A percentile compares a stretch with the other conserved stretches of the same genome.
Evolutionary conservation across 192 early-diverging fungal genomes (phyloP).

Genomic region (Rhizoclosmatium sp.): DNA sequence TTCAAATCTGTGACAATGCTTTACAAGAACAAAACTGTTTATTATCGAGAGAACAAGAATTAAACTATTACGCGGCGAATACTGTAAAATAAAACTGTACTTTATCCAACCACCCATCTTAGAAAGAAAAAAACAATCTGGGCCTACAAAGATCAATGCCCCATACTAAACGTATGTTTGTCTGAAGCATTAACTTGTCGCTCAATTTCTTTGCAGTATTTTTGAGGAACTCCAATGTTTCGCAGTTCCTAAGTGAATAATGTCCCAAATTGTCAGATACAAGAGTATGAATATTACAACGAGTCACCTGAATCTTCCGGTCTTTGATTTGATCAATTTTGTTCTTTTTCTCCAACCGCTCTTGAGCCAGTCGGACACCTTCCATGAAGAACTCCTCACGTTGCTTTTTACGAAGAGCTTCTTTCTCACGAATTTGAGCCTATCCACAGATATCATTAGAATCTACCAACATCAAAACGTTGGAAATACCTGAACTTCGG

Average conservation of each 20-base stretch:
- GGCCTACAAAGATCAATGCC: background rate
- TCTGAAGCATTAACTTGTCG: conserved; percentile 50
- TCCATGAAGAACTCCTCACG: conserved; percentile 70
- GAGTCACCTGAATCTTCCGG: conserved; percentile 58
- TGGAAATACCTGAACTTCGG: conserved; percentile 54
- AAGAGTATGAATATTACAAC: background rate
- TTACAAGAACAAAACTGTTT: background rate
- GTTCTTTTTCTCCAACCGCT: conserved; percentile 59
- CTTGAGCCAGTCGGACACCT: conserved; percentile 54
- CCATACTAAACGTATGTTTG: conserved; percentile 28
- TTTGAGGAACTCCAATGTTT: conserved; percentile 60
- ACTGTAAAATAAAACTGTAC: too few species aligned
- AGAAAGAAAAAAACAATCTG: background rate
- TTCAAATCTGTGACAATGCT: background rate
- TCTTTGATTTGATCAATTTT: conserved; percentile 65
- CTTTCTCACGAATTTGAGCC: conserved; percentile 63
- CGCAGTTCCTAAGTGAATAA: conserved; percentile 51
- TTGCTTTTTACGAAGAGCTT: conserved; percentile 45
- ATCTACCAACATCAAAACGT: background rate
- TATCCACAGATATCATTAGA: conserved; percentile 21
- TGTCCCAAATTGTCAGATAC: background rate
- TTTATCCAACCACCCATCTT: too few species aligned
- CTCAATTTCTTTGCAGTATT: conserved; percentile 67
- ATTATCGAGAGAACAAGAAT: too few species aligned
- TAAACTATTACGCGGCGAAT: too few species aligned